Base-by-base conservation (phyloP, 1,139 yeast genomes). In the Wickerhamomyces sp. region DNA sequence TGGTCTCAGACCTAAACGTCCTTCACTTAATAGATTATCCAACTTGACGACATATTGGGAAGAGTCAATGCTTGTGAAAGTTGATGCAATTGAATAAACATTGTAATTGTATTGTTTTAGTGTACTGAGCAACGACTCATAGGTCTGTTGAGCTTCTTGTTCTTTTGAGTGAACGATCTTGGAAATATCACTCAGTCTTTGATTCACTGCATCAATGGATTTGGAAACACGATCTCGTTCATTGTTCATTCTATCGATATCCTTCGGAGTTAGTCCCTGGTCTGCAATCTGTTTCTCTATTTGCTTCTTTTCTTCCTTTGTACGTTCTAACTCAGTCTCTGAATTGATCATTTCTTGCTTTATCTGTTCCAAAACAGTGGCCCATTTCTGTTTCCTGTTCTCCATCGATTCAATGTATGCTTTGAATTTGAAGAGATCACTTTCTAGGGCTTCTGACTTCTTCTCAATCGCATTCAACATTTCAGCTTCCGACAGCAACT, bases 341-440 rank as follows among this genome's bases (percentile, higher is more conserved):
- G 79, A 74, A 30, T 66, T 64, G 2, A 61, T 65, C 39, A 83
- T 73, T 58, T 85, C 94, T 10, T 64, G 65, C 33, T 72, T 69
- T 47, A 85, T 75, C 54, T 79, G 79, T 27, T 71, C 70, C 44
- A 85, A 61, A 37, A 79, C 75, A 30, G 68, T 68, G 3, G 75
- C 70, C 94, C 95, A 85, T 60, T 81, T 82, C 7, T 66, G 59
- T 56, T 83, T 84, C 47, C 88, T 72, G 33, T 72, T 68, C 53
- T 82, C 79, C 77, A 86, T 81, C 10, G 80, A 72, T 41, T 79
- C 81, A 42, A 86, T 81, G 59, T 85, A 87, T 18, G 80, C 84
- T 56, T 79, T 75, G 60, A 87, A 85, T 61, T 85, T 85, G 40
- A 71, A 68, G 39, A 84, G 70, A 64, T 90, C 97, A 48, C 80